Base-by-base conservation (phyloP, 208 protist genomes). In the Wallacemonas sp. region DNA sequence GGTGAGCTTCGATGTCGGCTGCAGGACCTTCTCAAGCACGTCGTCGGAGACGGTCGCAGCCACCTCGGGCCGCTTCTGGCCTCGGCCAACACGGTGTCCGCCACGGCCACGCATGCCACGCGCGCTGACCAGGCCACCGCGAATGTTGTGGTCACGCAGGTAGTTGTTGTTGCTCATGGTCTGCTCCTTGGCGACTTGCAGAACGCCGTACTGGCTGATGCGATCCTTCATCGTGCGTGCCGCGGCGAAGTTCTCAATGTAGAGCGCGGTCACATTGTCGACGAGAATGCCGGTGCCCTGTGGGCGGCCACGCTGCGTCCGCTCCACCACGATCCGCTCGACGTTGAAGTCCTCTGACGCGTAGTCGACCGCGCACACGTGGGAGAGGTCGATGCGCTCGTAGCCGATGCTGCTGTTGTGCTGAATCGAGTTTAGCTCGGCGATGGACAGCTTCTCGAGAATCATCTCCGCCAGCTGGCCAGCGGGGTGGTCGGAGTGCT, bases 241-340 rank as follows among this genome's bases (percentile, higher is more conserved):
- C 24, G 83, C 85, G 24, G 83, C 83, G 64, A 95, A 95, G 74
- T 95, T 95, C 60, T 95, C 88, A 66, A 95, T 90, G 74, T 81
- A 89, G 17, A 95, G 74, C 14, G 88, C 84, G 8, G 88, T 89
- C 8, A 86, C 90, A 56, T 83, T 92, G 76, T 95, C 88, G 16
- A 95, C 83, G 0, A 84, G 74, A 32, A 95, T 70, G 47, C 85
- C 81, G 3, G 83, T 92, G 14, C 83, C 83, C 26, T 78, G 74
- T n/a, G 83, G 83, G 36, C 82, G 80, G 33, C 78, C 78, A 32
- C 88, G 83, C 38, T 79, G 76, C 17, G 81, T 92, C 83, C 92
- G 88, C 70, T 95, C 88, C 14, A 95, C 88, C 4, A 90, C 80
- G 47, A 95, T 95, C 61, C 81, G 84, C 67, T 95, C 88, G 61